Percentiles rank a stretch among this genome's conserved stretches.
Evolutionary conservation across 2,329 filamentous ascomycete genomes (phyloP).

Genomic region (Sclerotinia subarctica): DNA sequence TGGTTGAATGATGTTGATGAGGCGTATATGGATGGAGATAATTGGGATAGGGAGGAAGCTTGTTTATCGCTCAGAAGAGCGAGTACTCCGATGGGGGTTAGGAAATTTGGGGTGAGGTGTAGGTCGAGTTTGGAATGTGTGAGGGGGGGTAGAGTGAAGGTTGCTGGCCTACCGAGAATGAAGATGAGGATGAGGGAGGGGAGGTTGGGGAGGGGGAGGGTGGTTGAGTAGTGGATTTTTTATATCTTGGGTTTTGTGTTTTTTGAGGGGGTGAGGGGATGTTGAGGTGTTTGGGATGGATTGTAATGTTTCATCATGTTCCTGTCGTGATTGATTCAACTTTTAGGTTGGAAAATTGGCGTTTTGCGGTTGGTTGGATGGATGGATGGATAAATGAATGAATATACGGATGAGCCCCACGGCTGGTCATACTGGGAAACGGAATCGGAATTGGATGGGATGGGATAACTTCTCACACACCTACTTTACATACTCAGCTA

Average conservation of each 20-base stretch:
- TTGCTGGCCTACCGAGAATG: slow-evolving; percentile 8
- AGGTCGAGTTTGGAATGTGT: slow-evolving; percentile 3
- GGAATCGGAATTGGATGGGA: background rate
- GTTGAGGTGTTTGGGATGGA: no score
- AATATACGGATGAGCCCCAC: background rate
- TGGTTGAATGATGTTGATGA: slow-evolving; percentile 18
- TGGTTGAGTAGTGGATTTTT: background rate
- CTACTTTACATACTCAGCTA: background rate
- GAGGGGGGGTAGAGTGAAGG: background rate
- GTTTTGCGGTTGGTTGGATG: background rate
- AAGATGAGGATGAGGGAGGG: slow-evolving; percentile 8
- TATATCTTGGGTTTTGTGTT: background rate
- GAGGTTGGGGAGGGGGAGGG: background rate
- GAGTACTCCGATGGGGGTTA: slow-evolving; percentile 14
- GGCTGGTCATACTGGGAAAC: background rate
- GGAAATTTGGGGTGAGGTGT: slow-evolving; percentile 9
- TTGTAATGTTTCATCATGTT: background rate
- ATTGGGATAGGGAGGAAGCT: background rate
- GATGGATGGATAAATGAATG: background rate
- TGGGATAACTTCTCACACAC: no score
- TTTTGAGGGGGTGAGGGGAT: no score
- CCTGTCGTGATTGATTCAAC: background rate
- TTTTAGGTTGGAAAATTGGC: slow-evolving; percentile 8
- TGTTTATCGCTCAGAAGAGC: slow-evolving; percentile 12
- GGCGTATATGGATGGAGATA: slow-evolving; percentile 1